Conservation (phyloP, 352 stramenopile genomes). For the Phytophthora pinifolia region DNA sequence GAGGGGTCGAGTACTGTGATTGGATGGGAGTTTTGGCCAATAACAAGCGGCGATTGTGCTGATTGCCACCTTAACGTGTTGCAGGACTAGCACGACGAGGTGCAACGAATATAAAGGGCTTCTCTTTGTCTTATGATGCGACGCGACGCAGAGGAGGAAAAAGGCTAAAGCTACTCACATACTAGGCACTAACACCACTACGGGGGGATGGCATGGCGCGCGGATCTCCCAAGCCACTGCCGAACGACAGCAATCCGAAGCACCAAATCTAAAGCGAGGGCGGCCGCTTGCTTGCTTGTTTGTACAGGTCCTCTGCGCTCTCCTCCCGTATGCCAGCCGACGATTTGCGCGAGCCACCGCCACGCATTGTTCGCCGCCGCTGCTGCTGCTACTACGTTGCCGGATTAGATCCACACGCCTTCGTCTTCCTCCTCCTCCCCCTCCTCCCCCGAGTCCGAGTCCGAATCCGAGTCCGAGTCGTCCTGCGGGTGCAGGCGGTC, state of each 20-base stretch:
- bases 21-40: conserved; percentile 13
- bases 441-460: conserved; percentile 56
- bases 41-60: neutral
- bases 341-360: conserved; percentile 2
- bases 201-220: conserved; percentile 12
- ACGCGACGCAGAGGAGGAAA: conserved; percentile 12
- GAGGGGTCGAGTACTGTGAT: neutral
- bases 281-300: conserved; percentile 23
- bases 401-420: conserved; percentile 85
- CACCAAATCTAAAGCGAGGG: conserved; percentile 36
- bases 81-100: conserved; percentile 9
- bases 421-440: conserved; percentile 68
- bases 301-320: conserved; percentile 18
- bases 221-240: conserved; percentile 14
- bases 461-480: conserved; percentile 80
- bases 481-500: conserved; percentile 77
- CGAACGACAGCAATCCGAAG: conserved; percentile 20
- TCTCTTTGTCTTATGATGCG: conserved; percentile 29
- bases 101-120: conserved; percentile 31
- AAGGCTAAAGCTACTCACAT: conserved; percentile 41
- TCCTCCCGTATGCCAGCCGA: conserved; percentile 20
- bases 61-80: conserved; percentile 13
- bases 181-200: conserved; percentile 37
- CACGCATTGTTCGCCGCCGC: neutral
- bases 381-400: conserved; percentile 20